Conservation (phyloP, 169 alveolate genomes). For the Cryptosporidium tyzzeri region DNA sequence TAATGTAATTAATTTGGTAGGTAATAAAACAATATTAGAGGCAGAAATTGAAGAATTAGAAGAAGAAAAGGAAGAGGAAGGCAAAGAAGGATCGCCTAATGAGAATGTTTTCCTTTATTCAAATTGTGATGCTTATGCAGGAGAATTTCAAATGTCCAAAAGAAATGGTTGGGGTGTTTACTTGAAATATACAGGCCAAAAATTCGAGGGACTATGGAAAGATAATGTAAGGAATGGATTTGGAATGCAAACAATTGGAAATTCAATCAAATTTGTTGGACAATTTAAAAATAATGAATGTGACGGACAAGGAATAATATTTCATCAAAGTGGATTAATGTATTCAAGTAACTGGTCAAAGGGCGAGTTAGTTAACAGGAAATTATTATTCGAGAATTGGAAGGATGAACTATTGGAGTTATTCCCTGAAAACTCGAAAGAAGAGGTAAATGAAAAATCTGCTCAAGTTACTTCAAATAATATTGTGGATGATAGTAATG, state of each 20-base stretch:
- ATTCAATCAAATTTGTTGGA: conserved; percentile 76
- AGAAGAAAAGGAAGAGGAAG: background rate
- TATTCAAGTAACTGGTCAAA: conserved; percentile 78
- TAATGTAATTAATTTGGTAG: background rate
- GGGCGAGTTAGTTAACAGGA: conserved; percentile 76
- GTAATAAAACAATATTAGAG: background rate
- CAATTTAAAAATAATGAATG: conserved; percentile 74
- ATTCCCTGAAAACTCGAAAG: background rate
- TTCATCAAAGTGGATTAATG: conserved; percentile 80
- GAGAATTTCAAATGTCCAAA: conserved; percentile 75
- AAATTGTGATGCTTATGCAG: conserved; percentile 78
- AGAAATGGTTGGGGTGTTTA: conserved; percentile 82
- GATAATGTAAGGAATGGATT: conserved; percentile 78
- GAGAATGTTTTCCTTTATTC: conserved; percentile 63
- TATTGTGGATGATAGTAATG: background rate
- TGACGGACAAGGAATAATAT: conserved; percentile 78
- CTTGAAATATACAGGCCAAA: conserved; percentile 80
- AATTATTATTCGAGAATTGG: conserved; percentile 75
- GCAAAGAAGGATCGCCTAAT: background rate
- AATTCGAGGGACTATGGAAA: conserved; percentile 80
- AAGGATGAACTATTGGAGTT: conserved; percentile 30
- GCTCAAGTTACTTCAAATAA: background rate
- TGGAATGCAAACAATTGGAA: conserved; percentile 80
- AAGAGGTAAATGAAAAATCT: background rate
- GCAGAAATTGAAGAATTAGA: conserved; percentile 6